These are phyloP conservation scores for Fusarium acutatum DNA, from an alignment of 2,329 filamentous ascomycete species.

Conservation along the genomic window DNA sequence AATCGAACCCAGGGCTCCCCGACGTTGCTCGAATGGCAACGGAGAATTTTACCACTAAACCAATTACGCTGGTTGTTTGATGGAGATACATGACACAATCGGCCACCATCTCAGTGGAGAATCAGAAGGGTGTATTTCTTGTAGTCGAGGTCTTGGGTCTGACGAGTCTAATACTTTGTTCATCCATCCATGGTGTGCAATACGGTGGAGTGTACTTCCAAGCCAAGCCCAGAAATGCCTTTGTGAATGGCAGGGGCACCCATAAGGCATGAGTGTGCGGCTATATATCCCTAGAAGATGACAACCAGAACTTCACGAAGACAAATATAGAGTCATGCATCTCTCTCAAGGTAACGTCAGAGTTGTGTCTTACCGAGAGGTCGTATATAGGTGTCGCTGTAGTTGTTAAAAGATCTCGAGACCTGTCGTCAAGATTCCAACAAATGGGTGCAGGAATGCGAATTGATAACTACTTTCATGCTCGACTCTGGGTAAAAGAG, in stretches of 20 bases:
- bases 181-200: no score
- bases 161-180: neutral
- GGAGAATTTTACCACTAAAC: constrained; percentile 39
- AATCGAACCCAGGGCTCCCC: constrained; percentile 36
- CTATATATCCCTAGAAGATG: neutral
- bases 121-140: rapidly evolving
- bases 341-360: neutral
- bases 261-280: neutral
- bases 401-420: neutral
- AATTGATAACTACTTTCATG: neutral
- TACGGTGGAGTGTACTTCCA: rapidly evolving
- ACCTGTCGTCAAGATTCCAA: neutral
- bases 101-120: rapidly evolving
- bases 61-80: constrained; percentile 25
- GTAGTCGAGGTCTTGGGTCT: rapidly evolving
- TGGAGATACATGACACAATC: neutral
- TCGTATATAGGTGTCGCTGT: rapidly evolving
- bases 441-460: neutral
- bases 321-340: neutral
- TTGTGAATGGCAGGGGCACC: no score
- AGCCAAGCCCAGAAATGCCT: neutral
- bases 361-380: rapidly evolving
- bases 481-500: neutral
- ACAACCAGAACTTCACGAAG: neutral
- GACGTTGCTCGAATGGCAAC: constrained; percentile 27